Evolutionary conservation across 768 basidiomycete genomes (phyloP).

Genomic region (Sarcodon sp.): DNA sequence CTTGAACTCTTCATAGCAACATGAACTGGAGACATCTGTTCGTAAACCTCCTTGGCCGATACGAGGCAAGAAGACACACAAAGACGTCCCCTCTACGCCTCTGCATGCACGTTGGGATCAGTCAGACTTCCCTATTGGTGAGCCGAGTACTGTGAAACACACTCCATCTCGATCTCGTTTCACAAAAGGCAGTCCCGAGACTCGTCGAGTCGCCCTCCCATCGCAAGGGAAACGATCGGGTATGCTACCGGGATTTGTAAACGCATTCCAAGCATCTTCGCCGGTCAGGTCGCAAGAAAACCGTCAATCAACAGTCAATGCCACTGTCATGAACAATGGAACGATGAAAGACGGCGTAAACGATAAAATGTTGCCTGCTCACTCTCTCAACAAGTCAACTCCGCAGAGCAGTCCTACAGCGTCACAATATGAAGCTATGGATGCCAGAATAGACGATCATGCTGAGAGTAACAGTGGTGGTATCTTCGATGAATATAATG

Average conservation of each 20-base stretch:
- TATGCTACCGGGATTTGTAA: slow-evolving; percentile 15
- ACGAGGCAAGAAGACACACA: slow-evolving; percentile 26
- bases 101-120: slow-evolving; percentile 26
- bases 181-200: slow-evolving; percentile 12
- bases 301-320: not conserved
- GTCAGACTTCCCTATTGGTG: slow-evolving; percentile 13
- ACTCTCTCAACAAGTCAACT: not conserved
- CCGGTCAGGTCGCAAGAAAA: too few relatives aligned
- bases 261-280: not conserved
- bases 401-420: slow-evolving; percentile 1
- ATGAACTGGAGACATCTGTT: slow-evolving; percentile 45
- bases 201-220: slow-evolving; percentile 8
- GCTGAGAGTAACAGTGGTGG: not conserved
- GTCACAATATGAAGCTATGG: slow-evolving; percentile 7
- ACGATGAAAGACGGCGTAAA: not conserved
- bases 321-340: slow-evolving; percentile 10
- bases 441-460: slow-evolving; percentile 13
- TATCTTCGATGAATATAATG: too few relatives aligned
- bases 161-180: slow-evolving; percentile 27
- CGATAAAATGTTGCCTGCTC: not conserved
- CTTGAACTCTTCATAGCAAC: slow-evolving; percentile 32
- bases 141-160: slow-evolving; percentile 16
- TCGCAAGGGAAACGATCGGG: slow-evolving; percentile 8
- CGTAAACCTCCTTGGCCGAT: slow-evolving; percentile 35
- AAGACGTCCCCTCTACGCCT: slow-evolving; percentile 27